These are phyloP conservation scores for Mortierella polycephala DNA, from an alignment of 371 early-diverging fungal species.

Conservation along the genomic window DNA sequence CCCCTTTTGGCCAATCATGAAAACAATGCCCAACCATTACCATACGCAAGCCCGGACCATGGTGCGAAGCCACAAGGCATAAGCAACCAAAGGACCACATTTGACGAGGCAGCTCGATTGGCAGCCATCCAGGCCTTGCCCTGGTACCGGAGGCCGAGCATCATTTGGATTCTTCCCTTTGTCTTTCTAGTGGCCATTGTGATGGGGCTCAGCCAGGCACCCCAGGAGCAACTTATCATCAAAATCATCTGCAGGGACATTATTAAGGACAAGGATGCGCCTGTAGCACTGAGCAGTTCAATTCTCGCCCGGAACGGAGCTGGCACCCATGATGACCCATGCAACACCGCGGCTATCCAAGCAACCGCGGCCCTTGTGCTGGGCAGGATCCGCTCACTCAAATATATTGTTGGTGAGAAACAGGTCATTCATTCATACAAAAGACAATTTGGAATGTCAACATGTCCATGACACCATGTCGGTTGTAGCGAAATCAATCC, in stretches of 20 bases:
- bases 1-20: constrained; percentile 7
- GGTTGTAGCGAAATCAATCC: neutral
- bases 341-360: constrained; percentile 16
- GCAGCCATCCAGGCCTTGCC: constrained; percentile 23
- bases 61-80: neutral
- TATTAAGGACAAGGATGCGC: neutral
- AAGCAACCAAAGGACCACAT: neutral
- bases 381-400: constrained; percentile 28
- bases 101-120: constrained; percentile 23
- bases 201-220: constrained; percentile 18
- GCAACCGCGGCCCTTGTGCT: constrained; percentile 26
- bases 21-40: neutral
- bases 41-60: neutral
- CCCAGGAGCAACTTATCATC: constrained; percentile 35
- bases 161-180: constrained; percentile 40
- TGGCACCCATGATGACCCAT: constrained; percentile 6
- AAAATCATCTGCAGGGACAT: constrained; percentile 37
- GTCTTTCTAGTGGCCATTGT: constrained; percentile 19
- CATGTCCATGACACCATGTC: neutral
- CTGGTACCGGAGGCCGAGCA: constrained; percentile 37
- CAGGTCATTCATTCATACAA: neutral
- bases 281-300: neutral
- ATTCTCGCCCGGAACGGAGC: too few relatives aligned
- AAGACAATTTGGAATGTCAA: too few relatives aligned
- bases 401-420: constrained; percentile 28